Conservation (phyloP, 2,329 filamentous ascomycete species). For the Aspergillus tubingensis region DNA sequence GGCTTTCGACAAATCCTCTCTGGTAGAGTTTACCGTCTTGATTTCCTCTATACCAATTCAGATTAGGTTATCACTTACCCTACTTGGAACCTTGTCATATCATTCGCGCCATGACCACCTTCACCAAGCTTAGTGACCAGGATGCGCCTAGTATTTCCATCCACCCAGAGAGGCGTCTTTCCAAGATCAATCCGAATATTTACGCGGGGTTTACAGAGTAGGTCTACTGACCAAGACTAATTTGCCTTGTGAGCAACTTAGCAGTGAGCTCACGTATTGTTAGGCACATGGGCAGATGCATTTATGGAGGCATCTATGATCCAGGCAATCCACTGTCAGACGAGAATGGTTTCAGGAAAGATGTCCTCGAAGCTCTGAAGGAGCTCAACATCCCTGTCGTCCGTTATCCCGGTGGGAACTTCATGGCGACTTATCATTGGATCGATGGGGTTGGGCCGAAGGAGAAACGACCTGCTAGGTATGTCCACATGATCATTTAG, state of each 20-base stretch:
- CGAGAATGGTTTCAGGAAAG: constrained; percentile 72
- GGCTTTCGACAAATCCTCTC: constrained; percentile 8
- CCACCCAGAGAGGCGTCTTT: constrained; percentile 64
- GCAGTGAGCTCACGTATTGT: constrained; percentile 17
- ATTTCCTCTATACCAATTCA: constrained; percentile 12
- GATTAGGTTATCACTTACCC: constrained; percentile 7
- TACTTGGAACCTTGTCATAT: neutral
- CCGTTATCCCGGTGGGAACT: constrained; percentile 81
- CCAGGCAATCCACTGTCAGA: constrained; percentile 73
- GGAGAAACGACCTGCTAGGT: constrained; percentile 64
- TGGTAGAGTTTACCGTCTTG: neutral
- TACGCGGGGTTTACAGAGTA: constrained; percentile 86
- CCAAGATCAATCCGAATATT: constrained; percentile 75
- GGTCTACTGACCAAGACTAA: constrained; percentile 30
- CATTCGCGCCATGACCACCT: constrained; percentile 64
- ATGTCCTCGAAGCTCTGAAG: constrained; percentile 72
- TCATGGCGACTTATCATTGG: constrained; percentile 84
- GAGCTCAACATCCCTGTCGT: constrained; percentile 76
- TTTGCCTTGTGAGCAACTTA: neutral
- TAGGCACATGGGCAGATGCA: constrained; percentile 86
- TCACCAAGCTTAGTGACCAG: constrained; percentile 65
- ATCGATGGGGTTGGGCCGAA: constrained; percentile 75
- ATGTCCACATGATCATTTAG: constrained; percentile 16
- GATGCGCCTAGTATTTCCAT: constrained; percentile 66
- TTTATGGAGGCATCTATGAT: constrained; percentile 84